Evolutionary conservation across 2,329 filamentous ascomycete species (phyloP).

Genomic region (Scytalidium lignicola): DNA sequence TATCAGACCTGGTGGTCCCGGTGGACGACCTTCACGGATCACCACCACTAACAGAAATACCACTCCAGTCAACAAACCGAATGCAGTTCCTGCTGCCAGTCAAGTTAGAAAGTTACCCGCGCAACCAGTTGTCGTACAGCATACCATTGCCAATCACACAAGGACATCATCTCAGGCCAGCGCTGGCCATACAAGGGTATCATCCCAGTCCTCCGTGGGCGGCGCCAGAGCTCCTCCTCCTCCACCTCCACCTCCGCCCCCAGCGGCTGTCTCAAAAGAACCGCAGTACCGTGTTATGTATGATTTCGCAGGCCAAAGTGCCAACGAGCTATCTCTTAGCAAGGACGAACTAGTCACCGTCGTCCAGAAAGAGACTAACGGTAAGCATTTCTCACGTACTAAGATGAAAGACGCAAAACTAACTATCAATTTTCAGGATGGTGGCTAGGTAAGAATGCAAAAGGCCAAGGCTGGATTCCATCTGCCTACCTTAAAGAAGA

Average conservation of each 20-base stretch:
- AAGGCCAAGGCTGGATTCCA: slow-evolving; percentile 85
- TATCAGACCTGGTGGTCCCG: slow-evolving; percentile 83
- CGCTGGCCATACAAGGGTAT: slow-evolving; percentile 39
- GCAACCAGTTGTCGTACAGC: slow-evolving; percentile 23
- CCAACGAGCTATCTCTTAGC: slow-evolving; percentile 77
- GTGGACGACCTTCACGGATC: slow-evolving; percentile 71
- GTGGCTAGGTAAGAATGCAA: slow-evolving; percentile 80
- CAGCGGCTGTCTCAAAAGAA: slow-evolving; percentile 60
- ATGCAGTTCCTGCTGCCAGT: slow-evolving; percentile 8
- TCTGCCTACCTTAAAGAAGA: slow-evolving; percentile 91
- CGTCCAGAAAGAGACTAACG: slow-evolving; percentile 91
- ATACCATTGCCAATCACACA: slow-evolving; percentile 38
- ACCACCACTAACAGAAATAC: slow-evolving; percentile 37
- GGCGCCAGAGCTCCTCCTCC: slow-evolving; percentile 38
- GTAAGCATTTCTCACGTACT: slow-evolving; percentile 47
- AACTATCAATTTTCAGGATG: slow-evolving; percentile 59
- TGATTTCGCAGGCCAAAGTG: slow-evolving; percentile 79
- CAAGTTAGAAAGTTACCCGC: slow-evolving; percentile 23
- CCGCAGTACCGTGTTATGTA: slow-evolving; percentile 87
- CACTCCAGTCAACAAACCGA: slow-evolving; percentile 23
- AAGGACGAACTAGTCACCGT: slow-evolving; percentile 82
- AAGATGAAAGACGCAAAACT: slow-evolving; percentile 20
- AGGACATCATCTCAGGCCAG: slow-evolving; percentile 50
- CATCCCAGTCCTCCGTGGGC: not conserved
- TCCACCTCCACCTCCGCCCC: slow-evolving; percentile 61